phyloP scores from a whole-genome alignment of 2,329 filamentous ascomycete genomes.

The Pleurostoma richardsiae region DNA sequence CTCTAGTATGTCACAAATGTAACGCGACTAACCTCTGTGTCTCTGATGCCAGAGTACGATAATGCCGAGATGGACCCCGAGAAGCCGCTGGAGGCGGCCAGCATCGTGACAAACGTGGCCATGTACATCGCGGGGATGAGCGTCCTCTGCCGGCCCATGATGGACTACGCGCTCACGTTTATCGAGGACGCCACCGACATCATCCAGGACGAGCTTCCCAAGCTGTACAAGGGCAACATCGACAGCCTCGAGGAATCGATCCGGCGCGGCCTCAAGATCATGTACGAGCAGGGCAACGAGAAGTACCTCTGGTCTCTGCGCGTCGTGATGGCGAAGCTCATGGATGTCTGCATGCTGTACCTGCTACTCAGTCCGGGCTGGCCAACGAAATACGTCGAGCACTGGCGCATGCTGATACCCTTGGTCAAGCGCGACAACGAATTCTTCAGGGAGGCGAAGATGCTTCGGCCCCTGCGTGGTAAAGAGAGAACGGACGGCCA shows the following conservation, averaged over 20 bases:
- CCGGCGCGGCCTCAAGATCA: conserved; percentile 11
- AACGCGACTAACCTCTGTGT: too few relatives aligned
- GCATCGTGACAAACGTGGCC: conserved; percentile 14
- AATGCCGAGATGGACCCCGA: conserved; percentile 5
- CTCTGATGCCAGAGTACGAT: conserved; percentile 8
- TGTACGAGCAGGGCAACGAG: conserved; percentile 16
- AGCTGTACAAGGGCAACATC: conserved; percentile 8
- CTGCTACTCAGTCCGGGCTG: conserved; percentile 14
- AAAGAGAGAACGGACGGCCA: too few relatives aligned
- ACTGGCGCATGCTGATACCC: too few relatives aligned
- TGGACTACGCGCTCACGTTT: conserved; percentile 38
- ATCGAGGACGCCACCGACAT: conserved; percentile 48
- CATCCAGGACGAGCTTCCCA: conserved; percentile 28
- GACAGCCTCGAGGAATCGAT: conserved; percentile 13
- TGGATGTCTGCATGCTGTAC: conserved; percentile 14
- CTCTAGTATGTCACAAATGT: not conserved
- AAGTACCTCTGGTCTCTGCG: conserved; percentile 13
- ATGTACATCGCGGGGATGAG: conserved; percentile 19
- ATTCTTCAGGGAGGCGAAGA: too few relatives aligned
- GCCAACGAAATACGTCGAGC: not conserved
- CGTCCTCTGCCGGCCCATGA: conserved; percentile 15
- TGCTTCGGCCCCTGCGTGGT: too few relatives aligned
- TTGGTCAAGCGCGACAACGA: too few relatives aligned
- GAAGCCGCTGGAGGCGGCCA: conserved; percentile 10
- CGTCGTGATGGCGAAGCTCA: conserved; percentile 14